Evolutionary conservation across 75 land plant species (phyloP).

Genomic region (Picea glauca): DNA sequence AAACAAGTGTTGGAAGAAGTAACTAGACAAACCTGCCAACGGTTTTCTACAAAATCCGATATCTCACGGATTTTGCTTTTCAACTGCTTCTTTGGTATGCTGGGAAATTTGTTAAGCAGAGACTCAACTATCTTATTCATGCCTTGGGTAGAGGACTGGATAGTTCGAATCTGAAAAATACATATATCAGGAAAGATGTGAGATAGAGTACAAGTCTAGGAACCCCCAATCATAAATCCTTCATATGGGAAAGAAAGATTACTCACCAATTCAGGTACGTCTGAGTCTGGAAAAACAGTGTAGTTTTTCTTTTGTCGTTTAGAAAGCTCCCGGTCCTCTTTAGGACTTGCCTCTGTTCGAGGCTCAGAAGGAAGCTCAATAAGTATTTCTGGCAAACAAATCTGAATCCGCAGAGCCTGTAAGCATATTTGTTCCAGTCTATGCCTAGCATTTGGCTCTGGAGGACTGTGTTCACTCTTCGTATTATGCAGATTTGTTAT

Average conservation of each 20-base stretch:
- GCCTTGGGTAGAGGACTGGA: conserved; percentile 43
- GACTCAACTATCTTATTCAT: conserved; percentile 48
- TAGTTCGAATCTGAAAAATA: conserved; percentile 32
- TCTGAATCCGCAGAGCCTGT: conserved; percentile 59
- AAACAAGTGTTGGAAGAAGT: not conserved
- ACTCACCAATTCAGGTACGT: conserved; percentile 53
- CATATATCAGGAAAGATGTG: not conserved
- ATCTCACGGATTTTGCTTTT: conserved; percentile 67
- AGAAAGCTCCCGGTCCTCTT: conserved; percentile 11
- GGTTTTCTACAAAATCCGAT: conserved; percentile 59
- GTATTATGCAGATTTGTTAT: conserved; percentile 38
- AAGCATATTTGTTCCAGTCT: conserved; percentile 57
- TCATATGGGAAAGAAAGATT: not conserved
- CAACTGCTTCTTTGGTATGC: conserved; percentile 42
- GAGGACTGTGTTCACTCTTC: conserved; percentile 7
- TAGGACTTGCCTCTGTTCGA: conserved; percentile 9
- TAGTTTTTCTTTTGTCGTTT: conserved; percentile 9
- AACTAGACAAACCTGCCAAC: conserved; percentile 69
- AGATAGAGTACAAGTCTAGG: not conserved
- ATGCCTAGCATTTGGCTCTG: conserved; percentile 20
- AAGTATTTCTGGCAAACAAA: conserved; percentile 32
- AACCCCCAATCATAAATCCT: not conserved
- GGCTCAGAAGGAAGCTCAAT: conserved; percentile 26
- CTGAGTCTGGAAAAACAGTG: conserved; percentile 28
- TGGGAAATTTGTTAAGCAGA: conserved; percentile 53